These are phyloP conservation scores for Naganishia sp. DNA, from an alignment of 1,284 basidiomycete species.

Conservation along the genomic window DNA sequence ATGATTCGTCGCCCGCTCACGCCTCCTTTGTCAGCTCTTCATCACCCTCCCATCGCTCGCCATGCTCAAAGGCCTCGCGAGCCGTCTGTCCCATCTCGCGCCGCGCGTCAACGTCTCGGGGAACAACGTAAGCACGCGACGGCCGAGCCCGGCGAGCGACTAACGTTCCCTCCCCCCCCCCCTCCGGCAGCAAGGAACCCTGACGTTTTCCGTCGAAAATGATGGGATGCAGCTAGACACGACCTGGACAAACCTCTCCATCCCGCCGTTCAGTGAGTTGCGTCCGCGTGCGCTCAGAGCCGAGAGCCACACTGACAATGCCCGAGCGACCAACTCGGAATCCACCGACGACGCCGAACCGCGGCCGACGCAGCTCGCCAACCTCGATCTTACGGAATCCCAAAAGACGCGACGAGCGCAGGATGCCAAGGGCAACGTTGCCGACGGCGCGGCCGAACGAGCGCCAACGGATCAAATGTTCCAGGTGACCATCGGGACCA, in stretches of 20 bases:
- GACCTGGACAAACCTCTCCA: constrained; percentile 71
- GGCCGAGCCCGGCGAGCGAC: not conserved
- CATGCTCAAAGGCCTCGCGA: constrained; percentile 76
- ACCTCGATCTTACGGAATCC: constrained; percentile 1
- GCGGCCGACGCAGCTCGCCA: constrained; percentile 14
- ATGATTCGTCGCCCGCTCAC: constrained; percentile 6
- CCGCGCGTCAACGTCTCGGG: constrained; percentile 72
- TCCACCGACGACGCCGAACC: constrained; percentile 15
- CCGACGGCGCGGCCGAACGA: constrained; percentile 26
- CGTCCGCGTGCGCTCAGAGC: no score
- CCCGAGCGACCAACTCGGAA: not conserved
- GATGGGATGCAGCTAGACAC: constrained; percentile 74
- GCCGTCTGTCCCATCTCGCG: constrained; percentile 71
- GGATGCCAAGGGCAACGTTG: not conserved
- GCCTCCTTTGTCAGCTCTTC: constrained; percentile 63
- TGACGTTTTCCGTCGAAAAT: constrained; percentile 66
- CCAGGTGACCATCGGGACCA: constrained; percentile 68
- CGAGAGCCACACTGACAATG: no score
- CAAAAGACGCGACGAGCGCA: not conserved
- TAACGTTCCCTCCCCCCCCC: constrained; percentile 23
- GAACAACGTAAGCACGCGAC: constrained; percentile 55
- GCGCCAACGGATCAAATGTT: constrained; percentile 61
- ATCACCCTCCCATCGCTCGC: constrained; percentile 75
- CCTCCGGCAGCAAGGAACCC: constrained; percentile 48
- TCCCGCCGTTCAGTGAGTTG: constrained; percentile 66